phyloP scores from a whole-genome alignment of 1,284 basidiomycete species.

The Inonotus obliquus region DNA sequence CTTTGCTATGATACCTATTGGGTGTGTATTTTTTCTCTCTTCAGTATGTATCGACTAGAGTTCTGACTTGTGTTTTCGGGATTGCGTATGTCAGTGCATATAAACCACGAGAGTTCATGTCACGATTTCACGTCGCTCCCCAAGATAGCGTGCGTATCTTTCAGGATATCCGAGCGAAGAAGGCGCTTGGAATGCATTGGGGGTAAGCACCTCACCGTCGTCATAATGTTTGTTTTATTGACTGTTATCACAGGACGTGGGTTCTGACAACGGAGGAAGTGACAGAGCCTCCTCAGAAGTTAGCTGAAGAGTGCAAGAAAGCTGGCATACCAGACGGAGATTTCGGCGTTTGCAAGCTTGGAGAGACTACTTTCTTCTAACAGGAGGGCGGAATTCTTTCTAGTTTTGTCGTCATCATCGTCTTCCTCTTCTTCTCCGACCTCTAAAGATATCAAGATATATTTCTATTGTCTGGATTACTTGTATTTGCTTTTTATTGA shows the following conservation, averaged over 20 bases:
- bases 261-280: slow-evolving; percentile 50
- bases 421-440: too few relatives aligned
- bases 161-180: slow-evolving; percentile 52
- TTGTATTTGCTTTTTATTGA: background rate
- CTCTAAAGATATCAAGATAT: background rate
- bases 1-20: slow-evolving; percentile 61
- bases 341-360: slow-evolving; percentile 52
- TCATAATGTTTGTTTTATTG: slow-evolving; percentile 7
- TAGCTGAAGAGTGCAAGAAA: slow-evolving; percentile 47
- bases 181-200: slow-evolving; percentile 69
- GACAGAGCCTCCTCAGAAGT: slow-evolving; percentile 50
- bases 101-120: slow-evolving; percentile 51
- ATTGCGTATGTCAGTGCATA: slow-evolving; percentile 45
- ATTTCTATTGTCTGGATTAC: background rate
- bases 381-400: background rate
- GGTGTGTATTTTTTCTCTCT: slow-evolving; percentile 32
- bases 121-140: slow-evolving; percentile 55
- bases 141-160: slow-evolving; percentile 63
- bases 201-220: slow-evolving; percentile 33
- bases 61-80: background rate
- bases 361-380: slow-evolving; percentile 42
- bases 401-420: too few relatives aligned
- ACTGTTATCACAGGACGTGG: slow-evolving; percentile 41
- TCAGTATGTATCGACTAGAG: background rate
- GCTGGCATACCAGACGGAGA: slow-evolving; percentile 43